A percentile compares a stretch with the other conserved stretches of the same genome.
Evolutionary conservation across 495 filamentous ascomycete species (phyloP).

Genomic region (Aspergillus haitiensis): DNA sequence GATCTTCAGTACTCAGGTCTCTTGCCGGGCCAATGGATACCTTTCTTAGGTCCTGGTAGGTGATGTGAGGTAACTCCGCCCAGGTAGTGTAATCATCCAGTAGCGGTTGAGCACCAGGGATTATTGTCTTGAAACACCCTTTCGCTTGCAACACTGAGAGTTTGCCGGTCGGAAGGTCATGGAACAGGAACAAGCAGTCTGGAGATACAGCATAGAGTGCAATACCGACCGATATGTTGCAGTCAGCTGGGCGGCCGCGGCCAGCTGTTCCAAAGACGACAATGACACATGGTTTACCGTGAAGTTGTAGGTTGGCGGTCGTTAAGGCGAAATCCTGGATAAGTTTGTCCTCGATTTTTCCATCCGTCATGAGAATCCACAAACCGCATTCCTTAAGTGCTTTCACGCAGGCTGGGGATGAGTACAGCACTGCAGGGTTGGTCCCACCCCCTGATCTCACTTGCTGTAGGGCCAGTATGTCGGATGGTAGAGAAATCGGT

Average conservation of each 20-base stretch:
- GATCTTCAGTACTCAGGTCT: background rate
- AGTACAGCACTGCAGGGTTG: background rate
- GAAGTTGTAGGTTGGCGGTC: background rate
- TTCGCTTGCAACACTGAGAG: slow-evolving; percentile 2
- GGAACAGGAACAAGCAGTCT: slow-evolving; percentile 7
- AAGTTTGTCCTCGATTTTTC: background rate
- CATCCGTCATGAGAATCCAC: slow-evolving; percentile 8
- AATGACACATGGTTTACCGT: slow-evolving; percentile 2
- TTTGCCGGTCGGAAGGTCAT: background rate
- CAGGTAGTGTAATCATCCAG: background rate
- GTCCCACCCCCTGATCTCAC: background rate
- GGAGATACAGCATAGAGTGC: slow-evolving; percentile 5
- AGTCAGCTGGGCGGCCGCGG: background rate
- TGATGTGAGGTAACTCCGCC: slow-evolving; percentile 1
- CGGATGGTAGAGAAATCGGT: background rate
- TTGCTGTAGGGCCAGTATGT: background rate
- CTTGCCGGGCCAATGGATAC: background rate
- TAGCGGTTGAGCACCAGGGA: background rate
- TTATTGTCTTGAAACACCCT: background rate
- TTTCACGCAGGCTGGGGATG: background rate
- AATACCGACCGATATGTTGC: slow-evolving; percentile 4
- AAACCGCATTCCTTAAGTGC: background rate
- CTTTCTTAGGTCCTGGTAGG: background rate
- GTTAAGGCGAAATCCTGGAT: slow-evolving; percentile 3
- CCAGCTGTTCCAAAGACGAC: background rate